phyloP scores from a whole-genome alignment of 2,329 filamentous ascomycete genomes.

The Aspergillus flavus region DNA sequence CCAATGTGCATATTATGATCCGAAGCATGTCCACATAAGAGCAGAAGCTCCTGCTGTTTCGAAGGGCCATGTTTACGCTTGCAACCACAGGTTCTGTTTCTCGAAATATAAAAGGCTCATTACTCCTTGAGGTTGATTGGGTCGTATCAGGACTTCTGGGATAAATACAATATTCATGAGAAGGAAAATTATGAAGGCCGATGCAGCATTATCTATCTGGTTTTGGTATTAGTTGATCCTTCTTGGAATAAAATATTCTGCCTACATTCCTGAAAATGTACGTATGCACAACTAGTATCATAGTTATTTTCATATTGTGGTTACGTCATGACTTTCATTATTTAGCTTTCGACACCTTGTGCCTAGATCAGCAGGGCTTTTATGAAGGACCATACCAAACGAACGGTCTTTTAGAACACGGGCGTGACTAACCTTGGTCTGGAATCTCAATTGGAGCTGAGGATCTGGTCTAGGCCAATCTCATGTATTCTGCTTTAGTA shows the following conservation, averaged over 20 bases:
- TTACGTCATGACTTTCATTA: neutral
- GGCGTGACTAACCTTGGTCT: neutral
- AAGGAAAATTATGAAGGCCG: neutral
- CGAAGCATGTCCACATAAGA: neutral
- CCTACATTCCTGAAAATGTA: too few relatives aligned
- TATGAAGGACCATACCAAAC: neutral
- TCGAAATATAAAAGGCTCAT: neutral
- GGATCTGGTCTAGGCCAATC: neutral
- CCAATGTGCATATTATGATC: neutral
- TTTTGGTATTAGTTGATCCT: neutral
- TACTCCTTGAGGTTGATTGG: neutral
- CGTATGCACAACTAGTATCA: neutral
- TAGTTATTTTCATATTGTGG: neutral
- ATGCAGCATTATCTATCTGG: neutral
- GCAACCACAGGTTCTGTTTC: neutral
- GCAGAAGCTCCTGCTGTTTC: neutral
- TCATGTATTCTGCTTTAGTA: neutral
- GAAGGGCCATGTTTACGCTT: neutral
- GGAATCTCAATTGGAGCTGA: neutral
- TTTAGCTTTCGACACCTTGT: neutral
- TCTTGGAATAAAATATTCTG: neutral
- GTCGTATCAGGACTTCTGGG: neutral
- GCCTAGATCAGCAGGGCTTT: neutral
- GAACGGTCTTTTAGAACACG: neutral
- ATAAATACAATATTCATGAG: neutral